These are phyloP conservation scores for Annulohypoxylon maeteangense DNA, from an alignment of 495 filamentous ascomycete genomes.

Conservation along the genomic window DNA sequence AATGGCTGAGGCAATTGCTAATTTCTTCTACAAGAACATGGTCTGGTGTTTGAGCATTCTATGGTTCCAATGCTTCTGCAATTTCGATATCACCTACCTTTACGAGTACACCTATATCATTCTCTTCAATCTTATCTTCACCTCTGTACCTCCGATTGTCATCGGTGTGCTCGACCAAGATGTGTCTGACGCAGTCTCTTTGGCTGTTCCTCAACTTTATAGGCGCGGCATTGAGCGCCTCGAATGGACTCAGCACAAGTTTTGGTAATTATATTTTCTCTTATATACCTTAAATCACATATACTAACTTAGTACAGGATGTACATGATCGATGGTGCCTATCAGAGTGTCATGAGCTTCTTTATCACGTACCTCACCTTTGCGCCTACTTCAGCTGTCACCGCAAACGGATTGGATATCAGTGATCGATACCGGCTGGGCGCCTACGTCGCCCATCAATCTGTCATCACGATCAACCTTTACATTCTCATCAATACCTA, in stretches of 20 bases:
- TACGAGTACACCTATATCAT: constrained; percentile 98
- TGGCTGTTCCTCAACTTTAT: constrained; percentile 95
- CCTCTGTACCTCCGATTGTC: constrained; percentile 92
- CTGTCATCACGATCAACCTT: constrained; percentile 86
- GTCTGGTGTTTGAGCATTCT: constrained; percentile 98
- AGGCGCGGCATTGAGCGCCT: constrained; percentile 94
- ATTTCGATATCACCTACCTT: constrained; percentile 94
- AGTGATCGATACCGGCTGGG: constrained; percentile 84
- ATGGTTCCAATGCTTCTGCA: constrained; percentile 96
- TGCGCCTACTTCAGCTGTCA: constrained; percentile 70
- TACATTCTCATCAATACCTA: constrained; percentile 97
- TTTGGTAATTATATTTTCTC: constrained; percentile 73
- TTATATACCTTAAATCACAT: constrained; percentile 5
- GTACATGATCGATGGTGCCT: constrained; percentile 95
- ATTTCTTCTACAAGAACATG: constrained; percentile 99
- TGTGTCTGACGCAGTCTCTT: constrained; percentile 90
- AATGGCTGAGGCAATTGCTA: constrained; percentile 91
- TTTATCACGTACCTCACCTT: constrained; percentile 91
- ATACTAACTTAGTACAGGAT: constrained; percentile 65
- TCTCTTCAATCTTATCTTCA: constrained; percentile 96
- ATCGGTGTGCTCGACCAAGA: constrained; percentile 99
- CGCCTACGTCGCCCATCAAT: constrained; percentile 78
- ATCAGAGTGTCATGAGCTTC: constrained; percentile 92
- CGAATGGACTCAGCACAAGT: constrained; percentile 97
- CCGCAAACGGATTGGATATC: constrained; percentile 74